Evolutionary conservation across 1,284 basidiomycete species (phyloP).

Genomic region (Ganoderma multipileum): DNA sequence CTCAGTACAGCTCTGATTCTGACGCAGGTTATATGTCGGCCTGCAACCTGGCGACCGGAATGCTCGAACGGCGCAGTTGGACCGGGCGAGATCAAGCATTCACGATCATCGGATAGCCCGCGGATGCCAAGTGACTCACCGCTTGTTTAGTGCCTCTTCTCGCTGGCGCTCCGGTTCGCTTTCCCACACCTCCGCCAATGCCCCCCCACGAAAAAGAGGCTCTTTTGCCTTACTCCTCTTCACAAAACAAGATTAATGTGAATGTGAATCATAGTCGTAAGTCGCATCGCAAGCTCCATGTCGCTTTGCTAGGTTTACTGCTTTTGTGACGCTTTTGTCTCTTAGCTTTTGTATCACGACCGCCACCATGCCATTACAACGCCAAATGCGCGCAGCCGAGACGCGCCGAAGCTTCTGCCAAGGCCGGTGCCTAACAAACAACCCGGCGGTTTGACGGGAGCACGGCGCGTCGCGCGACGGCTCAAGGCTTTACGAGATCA

Average conservation of each 20-base stretch:
- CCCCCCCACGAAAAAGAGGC: not conserved
- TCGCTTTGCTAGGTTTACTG: not conserved
- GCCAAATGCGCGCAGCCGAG: conserved; percentile 5
- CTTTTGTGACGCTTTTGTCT: not conserved
- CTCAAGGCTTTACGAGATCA: conserved; percentile 20
- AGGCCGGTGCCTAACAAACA: conserved; percentile 23
- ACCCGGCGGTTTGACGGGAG: conserved; percentile 19
- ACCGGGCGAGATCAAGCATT: not conserved
- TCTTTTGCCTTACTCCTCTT: not conserved
- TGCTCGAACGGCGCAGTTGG: not conserved
- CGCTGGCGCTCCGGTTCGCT: not conserved
- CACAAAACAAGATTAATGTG: not conserved
- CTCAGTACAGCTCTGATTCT: not conserved
- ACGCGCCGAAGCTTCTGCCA: conserved; percentile 21
- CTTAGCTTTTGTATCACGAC: too few relatives aligned
- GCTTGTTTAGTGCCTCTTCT: not conserved
- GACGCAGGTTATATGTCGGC: not conserved
- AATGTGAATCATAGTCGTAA: not conserved
- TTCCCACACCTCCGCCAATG: not conserved
- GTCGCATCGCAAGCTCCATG: not conserved
- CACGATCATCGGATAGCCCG: conserved; percentile 1
- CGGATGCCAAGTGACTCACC: not conserved
- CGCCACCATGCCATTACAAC: not conserved
- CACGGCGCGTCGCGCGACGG: conserved; percentile 15
- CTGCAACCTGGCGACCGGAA: not conserved